phyloP scores from a whole-genome alignment of 2,329 filamentous ascomycete genomes.

The Colletotrichum tropicicola region DNA sequence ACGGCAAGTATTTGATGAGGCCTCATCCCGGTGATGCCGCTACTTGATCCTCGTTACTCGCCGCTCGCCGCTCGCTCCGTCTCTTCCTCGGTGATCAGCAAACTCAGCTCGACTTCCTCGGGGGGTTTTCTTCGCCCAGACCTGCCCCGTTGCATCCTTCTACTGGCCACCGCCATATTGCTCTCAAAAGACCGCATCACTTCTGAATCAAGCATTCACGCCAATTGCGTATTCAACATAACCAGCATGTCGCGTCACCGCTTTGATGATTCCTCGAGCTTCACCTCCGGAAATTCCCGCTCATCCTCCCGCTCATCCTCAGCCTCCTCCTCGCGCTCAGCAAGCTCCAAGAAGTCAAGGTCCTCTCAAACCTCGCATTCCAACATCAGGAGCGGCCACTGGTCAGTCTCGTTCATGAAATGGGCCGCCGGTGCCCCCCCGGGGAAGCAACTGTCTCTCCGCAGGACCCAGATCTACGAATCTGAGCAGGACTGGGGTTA shows the following conservation, averaged over 20 bases:
- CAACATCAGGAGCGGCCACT: conserved; percentile 24
- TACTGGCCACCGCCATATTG: too few species aligned
- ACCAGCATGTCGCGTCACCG: conserved; percentile 21
- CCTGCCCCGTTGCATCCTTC: background rate
- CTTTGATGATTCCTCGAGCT: conserved; percentile 20
- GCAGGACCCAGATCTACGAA: conserved; percentile 18
- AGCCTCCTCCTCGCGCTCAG: conserved; percentile 15
- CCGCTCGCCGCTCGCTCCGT: conserved; percentile 1
- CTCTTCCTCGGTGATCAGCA: conserved; percentile 22
- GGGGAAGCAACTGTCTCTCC: conserved; percentile 20
- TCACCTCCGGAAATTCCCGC: conserved; percentile 19
- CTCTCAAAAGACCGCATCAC: too few species aligned
- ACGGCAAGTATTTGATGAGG: conserved; percentile 24
- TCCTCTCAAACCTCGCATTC: conserved; percentile 27
- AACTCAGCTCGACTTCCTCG: conserved; percentile 1
- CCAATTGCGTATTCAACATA: too few species aligned
- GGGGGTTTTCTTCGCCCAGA: background rate
- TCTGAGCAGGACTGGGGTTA: conserved; percentile 22
- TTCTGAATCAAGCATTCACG: too few species aligned
- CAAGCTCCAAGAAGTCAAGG: conserved; percentile 27
- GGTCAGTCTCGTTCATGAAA: conserved; percentile 28
- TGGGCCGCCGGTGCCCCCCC: conserved; percentile 26
- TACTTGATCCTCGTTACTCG: background rate
- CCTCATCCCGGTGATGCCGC: background rate
- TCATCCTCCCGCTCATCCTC: conserved; percentile 26